phyloP scores from a whole-genome alignment of 805 yeast species.

The Kuraishia capsulata region DNA sequence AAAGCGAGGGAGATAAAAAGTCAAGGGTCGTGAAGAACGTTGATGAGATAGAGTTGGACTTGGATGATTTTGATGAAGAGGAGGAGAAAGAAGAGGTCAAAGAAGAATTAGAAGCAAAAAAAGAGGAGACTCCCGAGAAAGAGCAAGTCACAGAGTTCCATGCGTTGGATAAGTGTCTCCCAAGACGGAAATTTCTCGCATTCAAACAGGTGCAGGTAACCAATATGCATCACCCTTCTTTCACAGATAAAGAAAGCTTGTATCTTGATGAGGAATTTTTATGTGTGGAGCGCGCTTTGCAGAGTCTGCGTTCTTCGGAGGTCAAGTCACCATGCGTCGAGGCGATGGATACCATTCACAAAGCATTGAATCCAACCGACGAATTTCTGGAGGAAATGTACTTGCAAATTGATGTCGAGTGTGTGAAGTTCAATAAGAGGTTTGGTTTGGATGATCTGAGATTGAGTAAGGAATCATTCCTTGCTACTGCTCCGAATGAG shows the following conservation, averaged over 20 bases:
- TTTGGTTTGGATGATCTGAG: conserved; percentile 1
- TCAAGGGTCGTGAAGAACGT: conserved; percentile 10
- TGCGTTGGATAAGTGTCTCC: conserved; percentile 81
- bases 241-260: conserved; percentile 9
- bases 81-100: conserved; percentile 10
- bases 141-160: conserved; percentile 38
- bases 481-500: conserved; percentile 4
- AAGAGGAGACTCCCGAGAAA: too few species aligned
- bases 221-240: conserved; percentile 11
- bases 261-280: conserved; percentile 29
- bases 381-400: conserved; percentile 8
- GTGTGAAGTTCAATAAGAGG: conserved; percentile 3
- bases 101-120: too few species aligned
- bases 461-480: conserved; percentile 3
- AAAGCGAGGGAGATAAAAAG: conserved; percentile 4
- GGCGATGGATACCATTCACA: conserved; percentile 1
- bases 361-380: conserved; percentile 8
- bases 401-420: conserved; percentile 6
- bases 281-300: conserved; percentile 4
- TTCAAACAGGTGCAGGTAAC: conserved; percentile 31
- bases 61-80: conserved; percentile 12
- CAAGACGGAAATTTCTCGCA: conserved; percentile 51
- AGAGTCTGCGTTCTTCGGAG: too few species aligned
- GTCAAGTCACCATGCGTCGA: not conserved
- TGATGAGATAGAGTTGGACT: conserved; percentile 21